phyloP scores from a whole-genome alignment of 345 rosid species.

The Euphorbia pulcherrima region DNA sequence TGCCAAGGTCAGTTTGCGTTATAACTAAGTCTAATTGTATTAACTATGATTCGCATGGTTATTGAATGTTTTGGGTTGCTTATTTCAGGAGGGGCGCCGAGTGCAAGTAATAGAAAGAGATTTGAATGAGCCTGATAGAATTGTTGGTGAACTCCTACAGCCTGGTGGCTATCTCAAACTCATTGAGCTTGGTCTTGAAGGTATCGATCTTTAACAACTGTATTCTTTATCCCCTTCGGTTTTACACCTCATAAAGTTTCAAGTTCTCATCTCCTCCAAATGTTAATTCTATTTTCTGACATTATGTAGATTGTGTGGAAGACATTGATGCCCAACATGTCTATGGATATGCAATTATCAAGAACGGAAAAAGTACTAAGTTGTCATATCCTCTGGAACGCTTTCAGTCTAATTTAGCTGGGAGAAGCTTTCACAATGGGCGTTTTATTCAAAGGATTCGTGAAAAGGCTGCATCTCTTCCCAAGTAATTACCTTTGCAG shows the following conservation, averaged over 20 bases:
- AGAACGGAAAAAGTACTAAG: constrained; percentile 37
- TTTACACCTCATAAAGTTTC: too few species aligned
- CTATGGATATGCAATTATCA: constrained; percentile 50
- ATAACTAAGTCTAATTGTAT: not conserved
- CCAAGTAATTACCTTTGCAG: constrained; percentile 30
- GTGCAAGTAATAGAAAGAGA: constrained; percentile 11
- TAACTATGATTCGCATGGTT: not conserved
- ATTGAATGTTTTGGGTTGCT: too few species aligned
- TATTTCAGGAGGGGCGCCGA: constrained; percentile 4
- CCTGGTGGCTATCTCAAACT: constrained; percentile 40
- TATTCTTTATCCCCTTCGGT: not conserved
- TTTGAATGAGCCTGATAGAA: constrained; percentile 10
- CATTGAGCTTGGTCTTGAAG: constrained; percentile 38
- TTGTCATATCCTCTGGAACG: constrained; percentile 46
- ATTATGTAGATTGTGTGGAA: constrained; percentile 58
- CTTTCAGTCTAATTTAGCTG: constrained; percentile 41
- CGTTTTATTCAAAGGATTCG: constrained; percentile 55
- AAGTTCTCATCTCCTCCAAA: too few species aligned
- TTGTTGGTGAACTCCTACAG: constrained; percentile 33
- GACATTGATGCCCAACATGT: constrained; percentile 50
- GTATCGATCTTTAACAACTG: constrained; percentile 10
- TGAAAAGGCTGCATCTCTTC: constrained; percentile 43
- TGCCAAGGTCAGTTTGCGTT: not conserved
- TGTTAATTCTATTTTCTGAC: too few species aligned
- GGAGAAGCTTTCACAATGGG: constrained; percentile 58